Conservation (phyloP, 768 basidiomycete species). For the Antrodiella citrinella region DNA sequence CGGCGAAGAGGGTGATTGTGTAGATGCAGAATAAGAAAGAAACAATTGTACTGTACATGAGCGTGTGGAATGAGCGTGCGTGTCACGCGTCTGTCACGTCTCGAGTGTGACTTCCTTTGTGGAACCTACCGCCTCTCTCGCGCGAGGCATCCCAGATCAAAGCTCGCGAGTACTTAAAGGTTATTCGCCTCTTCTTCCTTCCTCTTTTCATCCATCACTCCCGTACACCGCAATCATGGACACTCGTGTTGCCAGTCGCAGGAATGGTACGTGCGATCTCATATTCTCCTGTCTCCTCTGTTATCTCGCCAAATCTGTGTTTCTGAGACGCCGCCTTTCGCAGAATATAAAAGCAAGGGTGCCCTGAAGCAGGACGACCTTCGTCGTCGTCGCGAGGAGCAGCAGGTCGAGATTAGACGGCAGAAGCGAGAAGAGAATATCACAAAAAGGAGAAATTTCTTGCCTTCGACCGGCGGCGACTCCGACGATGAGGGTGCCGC, state of each 20-base stretch:
- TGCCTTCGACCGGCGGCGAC: conserved; percentile 64
- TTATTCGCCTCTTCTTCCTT: conserved; percentile 14
- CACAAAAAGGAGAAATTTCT: conserved; percentile 92
- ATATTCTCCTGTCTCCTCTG: neutral
- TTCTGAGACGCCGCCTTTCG: conserved; percentile 29
- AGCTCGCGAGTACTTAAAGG: neutral
- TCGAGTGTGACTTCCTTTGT: too few species aligned
- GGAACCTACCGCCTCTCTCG: neutral
- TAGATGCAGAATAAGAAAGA: neutral
- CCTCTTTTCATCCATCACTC: conserved; percentile 13
- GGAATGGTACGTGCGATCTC: conserved; percentile 44
- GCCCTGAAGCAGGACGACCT: conserved; percentile 88
- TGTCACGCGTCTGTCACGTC: too few species aligned
- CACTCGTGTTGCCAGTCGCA: conserved; percentile 68
- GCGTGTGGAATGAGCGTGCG: too few species aligned
- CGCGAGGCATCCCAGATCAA: neutral
- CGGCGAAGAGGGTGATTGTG: conserved; percentile 21
- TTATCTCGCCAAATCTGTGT: conserved; percentile 7
- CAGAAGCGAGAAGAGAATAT: conserved; percentile 99
- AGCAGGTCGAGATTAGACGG: conserved; percentile 97
- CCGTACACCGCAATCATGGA: conserved; percentile 31
- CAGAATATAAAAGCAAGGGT: conserved; percentile 89
- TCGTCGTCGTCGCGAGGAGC: conserved; percentile 93
- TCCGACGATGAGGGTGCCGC: conserved; percentile 85
- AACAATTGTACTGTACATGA: neutral